A percentile compares a stretch with the other conserved stretches of the same genome.
Evolutionary conservation across 2,329 filamentous ascomycete species (phyloP).

Genomic region (Coniella vitis): DNA sequence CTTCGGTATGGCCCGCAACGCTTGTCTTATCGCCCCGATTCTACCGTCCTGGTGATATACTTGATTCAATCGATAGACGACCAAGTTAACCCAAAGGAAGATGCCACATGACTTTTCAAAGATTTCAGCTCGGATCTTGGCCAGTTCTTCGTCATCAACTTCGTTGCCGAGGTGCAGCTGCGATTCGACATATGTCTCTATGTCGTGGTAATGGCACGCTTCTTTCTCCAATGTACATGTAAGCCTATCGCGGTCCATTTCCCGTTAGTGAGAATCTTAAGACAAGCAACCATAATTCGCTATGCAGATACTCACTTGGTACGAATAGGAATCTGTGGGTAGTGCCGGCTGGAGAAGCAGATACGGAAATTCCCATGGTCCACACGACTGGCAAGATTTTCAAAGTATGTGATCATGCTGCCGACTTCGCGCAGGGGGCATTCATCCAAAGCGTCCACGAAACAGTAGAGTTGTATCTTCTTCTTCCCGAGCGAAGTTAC

Average conservation of each 20-base stretch:
- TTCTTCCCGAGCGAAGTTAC: slow-evolving; percentile 11
- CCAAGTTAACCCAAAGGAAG: slow-evolving; percentile 31
- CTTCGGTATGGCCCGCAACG: slow-evolving; percentile 29
- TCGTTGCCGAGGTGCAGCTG: neutral
- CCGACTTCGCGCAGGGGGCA: slow-evolving; percentile 34
- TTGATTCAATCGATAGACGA: slow-evolving; percentile 31
- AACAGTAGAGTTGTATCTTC: slow-evolving; percentile 15
- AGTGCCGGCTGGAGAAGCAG: slow-evolving; percentile 40
- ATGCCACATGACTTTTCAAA: slow-evolving; percentile 3
- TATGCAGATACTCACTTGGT: slow-evolving; percentile 28
- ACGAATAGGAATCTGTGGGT: slow-evolving; percentile 31
- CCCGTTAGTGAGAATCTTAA: neutral
- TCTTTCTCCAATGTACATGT: neutral
- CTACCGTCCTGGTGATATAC: slow-evolving; percentile 24
- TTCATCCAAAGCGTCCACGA: slow-evolving; percentile 41
- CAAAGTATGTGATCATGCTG: slow-evolving; percentile 36
- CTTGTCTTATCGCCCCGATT: slow-evolving; percentile 20
- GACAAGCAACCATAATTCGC: neutral
- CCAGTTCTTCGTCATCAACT: neutral
- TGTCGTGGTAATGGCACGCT: neutral
- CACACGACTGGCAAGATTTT: slow-evolving; percentile 27
- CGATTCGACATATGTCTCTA: neutral
- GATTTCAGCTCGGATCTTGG: neutral
- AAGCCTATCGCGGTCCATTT: neutral
- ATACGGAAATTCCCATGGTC: slow-evolving; percentile 23